Conservation (phyloP, 768 basidiomycete species). For the Ramaria rubella region DNA sequence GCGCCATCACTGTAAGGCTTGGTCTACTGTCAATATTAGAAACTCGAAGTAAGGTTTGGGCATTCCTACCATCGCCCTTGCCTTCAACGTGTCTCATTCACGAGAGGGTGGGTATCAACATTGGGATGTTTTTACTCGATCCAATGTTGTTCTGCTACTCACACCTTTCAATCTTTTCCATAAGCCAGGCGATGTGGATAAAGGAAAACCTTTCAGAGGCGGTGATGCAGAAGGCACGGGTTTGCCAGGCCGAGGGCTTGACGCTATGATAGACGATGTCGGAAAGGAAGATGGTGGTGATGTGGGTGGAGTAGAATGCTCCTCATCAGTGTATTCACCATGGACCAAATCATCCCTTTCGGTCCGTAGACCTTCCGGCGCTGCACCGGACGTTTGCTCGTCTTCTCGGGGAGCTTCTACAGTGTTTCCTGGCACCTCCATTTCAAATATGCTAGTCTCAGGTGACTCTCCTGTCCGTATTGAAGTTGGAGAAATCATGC, state of each 20-base stretch:
- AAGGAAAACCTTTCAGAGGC: background rate
- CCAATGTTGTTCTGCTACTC: background rate
- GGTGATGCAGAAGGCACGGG: background rate
- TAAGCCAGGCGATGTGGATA: background rate
- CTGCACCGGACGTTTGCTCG: background rate
- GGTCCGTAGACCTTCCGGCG: background rate
- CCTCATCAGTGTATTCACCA: too few species aligned
- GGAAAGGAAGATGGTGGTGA: background rate
- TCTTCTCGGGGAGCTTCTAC: background rate
- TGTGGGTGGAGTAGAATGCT: background rate
- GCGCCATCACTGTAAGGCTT: too few species aligned
- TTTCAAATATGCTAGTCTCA: background rate
- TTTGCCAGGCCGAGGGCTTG: background rate
- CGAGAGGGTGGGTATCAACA: too few species aligned
- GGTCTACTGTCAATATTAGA: too few species aligned
- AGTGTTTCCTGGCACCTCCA: background rate
- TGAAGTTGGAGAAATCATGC: background rate
- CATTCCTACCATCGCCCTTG: too few species aligned
- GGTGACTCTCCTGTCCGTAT: background rate
- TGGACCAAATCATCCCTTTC: background rate
- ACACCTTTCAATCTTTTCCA: background rate
- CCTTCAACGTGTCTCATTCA: too few species aligned
- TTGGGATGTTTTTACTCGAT: background rate
- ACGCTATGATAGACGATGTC: too few species aligned
- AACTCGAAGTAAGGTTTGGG: too few species aligned